These are phyloP conservation scores for Microcyclospora pomicola DNA, from an alignment of 2,329 filamentous ascomycete species.

Conservation along the genomic window DNA sequence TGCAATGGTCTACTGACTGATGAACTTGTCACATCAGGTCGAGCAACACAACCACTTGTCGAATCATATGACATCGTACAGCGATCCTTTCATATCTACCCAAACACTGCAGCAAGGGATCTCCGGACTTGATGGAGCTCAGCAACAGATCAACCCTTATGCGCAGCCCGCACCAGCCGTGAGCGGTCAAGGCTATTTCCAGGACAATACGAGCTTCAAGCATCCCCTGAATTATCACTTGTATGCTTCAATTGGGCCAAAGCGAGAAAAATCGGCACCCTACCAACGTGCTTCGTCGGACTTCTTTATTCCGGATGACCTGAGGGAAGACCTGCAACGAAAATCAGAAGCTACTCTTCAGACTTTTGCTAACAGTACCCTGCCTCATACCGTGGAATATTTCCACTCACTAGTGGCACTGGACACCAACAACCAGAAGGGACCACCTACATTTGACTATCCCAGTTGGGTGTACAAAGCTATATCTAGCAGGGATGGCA, in stretches of 20 bases:
- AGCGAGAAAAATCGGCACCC: constrained; percentile 63
- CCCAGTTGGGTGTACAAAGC: constrained; percentile 94
- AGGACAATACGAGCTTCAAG: constrained; percentile 42
- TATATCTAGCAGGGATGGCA: constrained; percentile 73
- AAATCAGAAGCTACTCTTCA: constrained; percentile 77
- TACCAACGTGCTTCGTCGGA: constrained; percentile 83
- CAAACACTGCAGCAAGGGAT: constrained; percentile 9
- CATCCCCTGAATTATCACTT: constrained; percentile 71
- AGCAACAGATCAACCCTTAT: constrained; percentile 50
- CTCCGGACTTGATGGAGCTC: constrained; percentile 20
- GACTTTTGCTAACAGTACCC: constrained; percentile 57
- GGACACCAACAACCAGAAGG: constrained; percentile 68
- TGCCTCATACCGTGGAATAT: constrained; percentile 64
- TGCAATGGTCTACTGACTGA: not conserved
- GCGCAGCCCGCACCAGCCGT: constrained; percentile 54
- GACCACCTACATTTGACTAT: constrained; percentile 67
- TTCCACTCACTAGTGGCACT: constrained; percentile 88
- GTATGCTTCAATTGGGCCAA: constrained; percentile 76
- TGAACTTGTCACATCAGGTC: constrained; percentile 7
- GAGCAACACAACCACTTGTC: constrained; percentile 14
- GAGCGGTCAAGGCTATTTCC: constrained; percentile 52
- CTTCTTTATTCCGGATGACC: constrained; percentile 76
- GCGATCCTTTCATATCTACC: constrained; percentile 29
- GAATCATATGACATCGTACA: constrained; percentile 24
- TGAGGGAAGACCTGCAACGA: constrained; percentile 78